A percentile compares a stretch with the other conserved stretches of the same genome.
These are phyloP conservation scores for Musa acuminata DNA, from an alignment of 176 grass and related monocot species.

Conservation along the genomic window DNA sequence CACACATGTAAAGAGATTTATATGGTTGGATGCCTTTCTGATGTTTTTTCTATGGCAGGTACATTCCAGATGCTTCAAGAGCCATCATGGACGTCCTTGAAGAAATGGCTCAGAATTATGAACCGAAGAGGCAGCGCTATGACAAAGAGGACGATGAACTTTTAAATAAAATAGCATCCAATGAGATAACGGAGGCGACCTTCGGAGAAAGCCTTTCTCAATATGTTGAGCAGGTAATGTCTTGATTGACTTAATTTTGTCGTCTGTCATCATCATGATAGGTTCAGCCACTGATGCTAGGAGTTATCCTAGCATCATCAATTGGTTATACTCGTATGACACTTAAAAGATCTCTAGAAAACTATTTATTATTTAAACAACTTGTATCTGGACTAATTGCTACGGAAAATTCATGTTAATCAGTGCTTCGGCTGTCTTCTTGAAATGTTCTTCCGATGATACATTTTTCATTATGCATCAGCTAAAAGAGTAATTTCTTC, in stretches of 20 bases:
- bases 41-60: slow-evolving; percentile 32
- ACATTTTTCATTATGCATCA: neutral
- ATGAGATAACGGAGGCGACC: slow-evolving; percentile 71
- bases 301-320: too few relatives aligned
- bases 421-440: too few relatives aligned
- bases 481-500: neutral
- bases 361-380: too few relatives aligned
- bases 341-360: too few relatives aligned
- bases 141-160: slow-evolving; percentile 82
- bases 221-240: slow-evolving; percentile 84
- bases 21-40: neutral
- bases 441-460: neutral
- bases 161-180: slow-evolving; percentile 56
- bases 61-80: slow-evolving; percentile 91
- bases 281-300: neutral
- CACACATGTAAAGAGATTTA: neutral
- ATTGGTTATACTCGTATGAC: too few relatives aligned
- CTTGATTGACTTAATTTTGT: neutral
- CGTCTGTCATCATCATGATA: neutral
- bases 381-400: too few relatives aligned
- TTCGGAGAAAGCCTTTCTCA: slow-evolving; percentile 71
- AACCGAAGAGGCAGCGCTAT: slow-evolving; percentile 40
- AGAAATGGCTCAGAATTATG: slow-evolving; percentile 56
- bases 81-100: slow-evolving; percentile 87
- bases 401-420: too few relatives aligned